Evolutionary conservation across 129 eudicot genomes (phyloP).

Genomic region (Flaveria bidentis): DNA sequence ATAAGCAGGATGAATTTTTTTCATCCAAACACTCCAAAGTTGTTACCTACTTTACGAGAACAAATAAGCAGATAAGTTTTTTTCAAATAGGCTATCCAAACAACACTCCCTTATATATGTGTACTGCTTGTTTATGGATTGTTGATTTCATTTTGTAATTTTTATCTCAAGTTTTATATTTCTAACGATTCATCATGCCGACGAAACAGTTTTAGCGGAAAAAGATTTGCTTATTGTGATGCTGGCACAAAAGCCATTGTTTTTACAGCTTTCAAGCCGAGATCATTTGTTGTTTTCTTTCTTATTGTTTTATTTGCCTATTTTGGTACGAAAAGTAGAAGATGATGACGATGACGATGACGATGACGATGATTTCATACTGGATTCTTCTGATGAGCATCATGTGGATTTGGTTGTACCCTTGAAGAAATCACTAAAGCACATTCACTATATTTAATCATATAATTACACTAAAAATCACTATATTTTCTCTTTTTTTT

Average conservation of each 20-base stretch:
- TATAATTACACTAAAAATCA: too few species aligned
- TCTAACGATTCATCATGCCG: conserved; percentile 8
- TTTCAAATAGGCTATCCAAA: background rate
- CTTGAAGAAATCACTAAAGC: conserved; percentile 80
- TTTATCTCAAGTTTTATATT: background rate
- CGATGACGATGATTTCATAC: conserved; percentile 71
- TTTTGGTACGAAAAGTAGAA: conserved; percentile 59
- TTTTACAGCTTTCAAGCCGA: conserved; percentile 74
- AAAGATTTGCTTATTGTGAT: conserved; percentile 59
- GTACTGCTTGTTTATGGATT: background rate
- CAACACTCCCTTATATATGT: background rate
- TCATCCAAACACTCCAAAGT: background rate
- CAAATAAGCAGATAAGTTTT: background rate
- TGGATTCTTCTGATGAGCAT: conserved; percentile 45
- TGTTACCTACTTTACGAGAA: background rate
- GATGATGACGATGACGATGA: too few species aligned
- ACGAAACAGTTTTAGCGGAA: conserved; percentile 44
- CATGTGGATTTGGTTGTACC: conserved; percentile 74
- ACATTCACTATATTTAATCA: too few species aligned
- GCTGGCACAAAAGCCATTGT: conserved; percentile 65
- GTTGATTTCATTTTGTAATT: background rate
- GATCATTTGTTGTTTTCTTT: conserved; percentile 67
- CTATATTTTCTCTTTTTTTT: too few species aligned
- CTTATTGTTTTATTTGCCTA: conserved; percentile 74
- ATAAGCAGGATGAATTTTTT: background rate